Evolutionary conservation across 1,284 basidiomycete genomes (phyloP).

Genomic region (Athelia psychrophila): DNA sequence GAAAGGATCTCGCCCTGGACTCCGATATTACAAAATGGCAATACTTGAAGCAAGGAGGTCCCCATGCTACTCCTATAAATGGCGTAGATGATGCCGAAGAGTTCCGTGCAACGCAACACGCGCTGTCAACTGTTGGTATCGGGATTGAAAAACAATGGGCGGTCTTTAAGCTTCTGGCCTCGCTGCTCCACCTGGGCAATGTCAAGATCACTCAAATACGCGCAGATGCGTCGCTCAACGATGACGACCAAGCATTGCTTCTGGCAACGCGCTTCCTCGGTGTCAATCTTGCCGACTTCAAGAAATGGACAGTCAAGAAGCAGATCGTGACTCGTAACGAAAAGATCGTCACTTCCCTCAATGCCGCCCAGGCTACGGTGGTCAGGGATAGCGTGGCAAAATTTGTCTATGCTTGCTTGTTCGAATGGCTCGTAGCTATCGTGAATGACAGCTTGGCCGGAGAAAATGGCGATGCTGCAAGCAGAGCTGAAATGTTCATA

Average conservation of each 20-base stretch:
- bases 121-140: constrained; percentile 95
- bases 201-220: constrained; percentile 85
- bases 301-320: constrained; percentile 98
- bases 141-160: constrained; percentile 98
- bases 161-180: constrained; percentile 92
- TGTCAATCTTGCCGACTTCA: constrained; percentile 91
- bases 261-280: constrained; percentile 90
- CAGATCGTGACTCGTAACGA: constrained; percentile 94
- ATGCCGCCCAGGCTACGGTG: constrained; percentile 88
- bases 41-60: constrained; percentile 93
- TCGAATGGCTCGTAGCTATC: constrained; percentile 97
- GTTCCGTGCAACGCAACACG: constrained; percentile 91
- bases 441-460: constrained; percentile 96
- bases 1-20: constrained; percentile 91
- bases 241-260: constrained; percentile 80
- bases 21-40: constrained; percentile 85
- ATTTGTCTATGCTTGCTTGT: constrained; percentile 97
- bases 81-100: constrained; percentile 97
- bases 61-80: constrained; percentile 78
- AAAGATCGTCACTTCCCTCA: constrained; percentile 90
- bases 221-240: constrained; percentile 83
- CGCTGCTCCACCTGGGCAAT: constrained; percentile 95
- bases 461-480: constrained; percentile 83
- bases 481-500: constrained; percentile 94
- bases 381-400: constrained; percentile 97